Conservation (phyloP, 2,329 filamentous ascomycete species). For the Xylariaceae sp. region DNA sequence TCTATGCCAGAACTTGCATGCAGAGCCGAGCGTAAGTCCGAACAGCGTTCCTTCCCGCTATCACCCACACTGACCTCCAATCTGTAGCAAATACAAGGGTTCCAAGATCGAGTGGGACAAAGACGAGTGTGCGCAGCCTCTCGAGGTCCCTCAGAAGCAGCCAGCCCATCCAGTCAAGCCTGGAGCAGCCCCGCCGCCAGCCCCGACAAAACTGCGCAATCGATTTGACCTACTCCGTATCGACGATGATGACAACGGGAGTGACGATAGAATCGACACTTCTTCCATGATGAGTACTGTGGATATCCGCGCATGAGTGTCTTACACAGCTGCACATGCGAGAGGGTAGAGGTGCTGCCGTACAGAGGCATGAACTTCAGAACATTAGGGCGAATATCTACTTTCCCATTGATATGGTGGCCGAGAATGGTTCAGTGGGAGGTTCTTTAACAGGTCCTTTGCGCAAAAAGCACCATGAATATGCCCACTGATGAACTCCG, state of each 20-base stretch:
- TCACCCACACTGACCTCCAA: slow-evolving; percentile 28
- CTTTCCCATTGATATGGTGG: too few relatives aligned
- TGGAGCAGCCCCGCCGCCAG: slow-evolving; percentile 9
- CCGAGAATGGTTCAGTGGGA: too few relatives aligned
- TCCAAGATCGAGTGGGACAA: slow-evolving; percentile 67
- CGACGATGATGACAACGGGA: slow-evolving; percentile 31
- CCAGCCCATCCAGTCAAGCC: slow-evolving; percentile 14
- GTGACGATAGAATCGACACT: slow-evolving; percentile 31
- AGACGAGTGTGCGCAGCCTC: slow-evolving; percentile 69
- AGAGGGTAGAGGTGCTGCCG: too few relatives aligned
- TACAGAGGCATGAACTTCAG: too few relatives aligned
- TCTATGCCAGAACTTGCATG: slow-evolving; percentile 77
- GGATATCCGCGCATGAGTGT: slow-evolving; percentile 19
- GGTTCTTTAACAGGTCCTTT: too few relatives aligned
- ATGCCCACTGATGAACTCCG: too few relatives aligned
- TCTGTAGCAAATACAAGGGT: slow-evolving; percentile 62
- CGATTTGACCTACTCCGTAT: slow-evolving; percentile 30
- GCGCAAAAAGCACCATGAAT: too few relatives aligned
- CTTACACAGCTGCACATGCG: too few relatives aligned
- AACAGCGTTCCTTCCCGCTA: not conserved
- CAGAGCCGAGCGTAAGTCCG: slow-evolving; percentile 54
- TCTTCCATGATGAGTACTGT: slow-evolving; percentile 31
- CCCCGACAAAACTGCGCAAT: slow-evolving; percentile 18
- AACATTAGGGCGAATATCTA: too few relatives aligned
- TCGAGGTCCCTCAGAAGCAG: slow-evolving; percentile 37